Percentiles rank a stretch among this genome's conserved stretches.
Conservation (phyloP, 495 filamentous ascomycete species). For the Penicillium lividum region DNA sequence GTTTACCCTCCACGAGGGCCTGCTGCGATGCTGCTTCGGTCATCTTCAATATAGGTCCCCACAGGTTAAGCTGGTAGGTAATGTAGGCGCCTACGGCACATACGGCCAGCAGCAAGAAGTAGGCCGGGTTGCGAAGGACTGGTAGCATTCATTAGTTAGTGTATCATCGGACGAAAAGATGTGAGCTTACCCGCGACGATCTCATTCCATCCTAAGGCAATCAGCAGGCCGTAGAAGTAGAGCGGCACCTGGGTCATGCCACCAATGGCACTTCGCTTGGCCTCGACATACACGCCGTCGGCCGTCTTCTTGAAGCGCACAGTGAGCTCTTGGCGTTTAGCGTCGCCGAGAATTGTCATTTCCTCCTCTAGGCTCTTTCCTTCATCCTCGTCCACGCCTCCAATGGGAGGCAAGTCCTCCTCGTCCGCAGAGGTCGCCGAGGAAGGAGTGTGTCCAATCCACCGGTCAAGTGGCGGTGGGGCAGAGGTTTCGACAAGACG, state of each 20-base stretch:
- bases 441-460: slow-evolving; percentile 78
- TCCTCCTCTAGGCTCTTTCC: slow-evolving; percentile 93
- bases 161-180: slow-evolving; percentile 2
- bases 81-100: slow-evolving; percentile 76
- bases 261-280: slow-evolving; percentile 93
- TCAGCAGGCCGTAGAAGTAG: slow-evolving; percentile 87
- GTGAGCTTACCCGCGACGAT: slow-evolving; percentile 75
- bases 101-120: slow-evolving; percentile 85
- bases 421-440: slow-evolving; percentile 80
- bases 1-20: slow-evolving; percentile 85
- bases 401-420: slow-evolving; percentile 82
- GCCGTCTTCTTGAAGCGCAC: slow-evolving; percentile 97
- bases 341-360: slow-evolving; percentile 87
- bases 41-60: slow-evolving; percentile 95
- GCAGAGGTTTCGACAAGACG: slow-evolving; percentile 65
- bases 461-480: slow-evolving; percentile 77
- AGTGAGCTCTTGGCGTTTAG: slow-evolving; percentile 83
- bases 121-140: slow-evolving; percentile 91
- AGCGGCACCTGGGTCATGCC: slow-evolving; percentile 91
- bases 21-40: slow-evolving; percentile 83
- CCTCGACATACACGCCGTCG: slow-evolving; percentile 95
- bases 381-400: slow-evolving; percentile 88
- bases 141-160: slow-evolving; percentile 8
- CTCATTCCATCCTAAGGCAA: slow-evolving; percentile 97
- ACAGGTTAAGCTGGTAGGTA: slow-evolving; percentile 89